phyloP scores from a whole-genome alignment of 441 rosid species.

The Erodium chrysanthum region DNA sequence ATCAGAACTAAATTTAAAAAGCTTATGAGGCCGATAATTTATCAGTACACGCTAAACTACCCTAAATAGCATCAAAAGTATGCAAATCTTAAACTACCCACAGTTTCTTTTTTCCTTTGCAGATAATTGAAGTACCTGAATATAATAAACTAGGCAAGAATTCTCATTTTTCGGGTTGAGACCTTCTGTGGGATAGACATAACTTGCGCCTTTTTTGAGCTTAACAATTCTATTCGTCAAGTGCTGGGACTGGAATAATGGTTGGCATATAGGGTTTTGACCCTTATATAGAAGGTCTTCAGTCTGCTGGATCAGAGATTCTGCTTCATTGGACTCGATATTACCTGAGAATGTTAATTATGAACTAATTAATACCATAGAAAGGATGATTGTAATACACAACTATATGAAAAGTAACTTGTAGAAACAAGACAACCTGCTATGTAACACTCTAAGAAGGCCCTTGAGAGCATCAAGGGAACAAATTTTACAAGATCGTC shows the following conservation, averaged over 20 bases:
- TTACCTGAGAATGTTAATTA: slow-evolving; percentile 40
- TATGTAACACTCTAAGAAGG: slow-evolving; percentile 66
- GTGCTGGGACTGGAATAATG: slow-evolving; percentile 60
- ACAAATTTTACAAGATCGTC: slow-evolving; percentile 58
- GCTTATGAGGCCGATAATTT: too few species aligned
- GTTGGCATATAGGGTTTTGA: slow-evolving; percentile 49
- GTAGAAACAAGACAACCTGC: slow-evolving; percentile 39
- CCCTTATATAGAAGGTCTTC: slow-evolving; percentile 56
- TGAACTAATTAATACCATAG: slow-evolving; percentile 10
- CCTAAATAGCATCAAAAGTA: too few species aligned
- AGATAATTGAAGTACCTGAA: slow-evolving; percentile 38
- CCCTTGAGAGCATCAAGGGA: slow-evolving; percentile 56
- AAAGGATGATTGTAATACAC: slow-evolving; percentile 5
- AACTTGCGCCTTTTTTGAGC: slow-evolving; percentile 47
- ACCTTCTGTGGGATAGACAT: slow-evolving; percentile 48
- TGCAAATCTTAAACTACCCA: too few species aligned
- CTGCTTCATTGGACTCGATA: slow-evolving; percentile 52
- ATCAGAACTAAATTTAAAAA: too few species aligned
- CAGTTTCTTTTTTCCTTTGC: too few species aligned
- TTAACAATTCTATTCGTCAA: slow-evolving; percentile 55
- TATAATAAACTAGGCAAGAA: slow-evolving; percentile 68
- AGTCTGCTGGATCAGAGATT: slow-evolving; percentile 42
- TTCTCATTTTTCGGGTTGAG: slow-evolving; percentile 70
- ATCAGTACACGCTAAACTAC: too few species aligned
- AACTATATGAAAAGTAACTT: not conserved